Percentiles rank a stretch among this genome's conserved stretches.
Conservation (phyloP, 73 alveolate genomes). For the Durusdinium trenchii region DNA sequence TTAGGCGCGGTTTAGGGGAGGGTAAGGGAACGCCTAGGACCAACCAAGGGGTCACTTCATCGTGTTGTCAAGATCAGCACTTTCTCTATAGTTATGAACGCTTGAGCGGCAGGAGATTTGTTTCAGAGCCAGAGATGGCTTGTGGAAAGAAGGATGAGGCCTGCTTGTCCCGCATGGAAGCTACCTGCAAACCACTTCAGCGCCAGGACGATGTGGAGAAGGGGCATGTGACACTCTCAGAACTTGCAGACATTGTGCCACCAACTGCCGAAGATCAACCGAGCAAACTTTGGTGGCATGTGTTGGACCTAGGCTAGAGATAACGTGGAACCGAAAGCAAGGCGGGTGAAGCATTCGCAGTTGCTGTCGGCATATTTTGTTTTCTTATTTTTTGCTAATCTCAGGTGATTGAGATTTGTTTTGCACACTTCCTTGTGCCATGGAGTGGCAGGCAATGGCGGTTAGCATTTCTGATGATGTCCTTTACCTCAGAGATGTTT, state of each 20-base stretch:
- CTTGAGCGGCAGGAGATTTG: constrained; percentile 9
- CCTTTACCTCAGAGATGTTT: not conserved
- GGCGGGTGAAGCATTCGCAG: too few relatives aligned
- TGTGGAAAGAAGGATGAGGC: constrained; percentile 85
- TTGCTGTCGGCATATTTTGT: too few relatives aligned
- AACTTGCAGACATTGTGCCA: not conserved
- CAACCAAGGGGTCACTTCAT: not conserved
- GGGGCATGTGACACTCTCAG: constrained; percentile 44
- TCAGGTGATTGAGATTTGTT: too few relatives aligned
- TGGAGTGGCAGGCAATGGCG: constrained; percentile 49
- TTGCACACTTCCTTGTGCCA: not conserved
- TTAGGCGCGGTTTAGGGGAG: not conserved
- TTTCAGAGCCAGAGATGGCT: constrained; percentile 77
- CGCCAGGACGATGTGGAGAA: constrained; percentile 33
- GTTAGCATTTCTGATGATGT: constrained; percentile 75
- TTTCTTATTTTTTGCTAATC: too few relatives aligned
- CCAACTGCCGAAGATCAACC: not conserved
- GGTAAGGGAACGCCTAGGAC: not conserved
- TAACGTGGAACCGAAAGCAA: not conserved
- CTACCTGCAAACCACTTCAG: not conserved
- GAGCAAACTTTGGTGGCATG: not conserved
- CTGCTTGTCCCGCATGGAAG: not conserved
- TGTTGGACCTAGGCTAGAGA: not conserved
- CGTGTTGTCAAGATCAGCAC: not conserved
- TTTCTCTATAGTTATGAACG: too few relatives aligned